phyloP scores from a whole-genome alignment of 2,329 filamentous ascomycete species.

The Neofusicoccum sp. region DNA sequence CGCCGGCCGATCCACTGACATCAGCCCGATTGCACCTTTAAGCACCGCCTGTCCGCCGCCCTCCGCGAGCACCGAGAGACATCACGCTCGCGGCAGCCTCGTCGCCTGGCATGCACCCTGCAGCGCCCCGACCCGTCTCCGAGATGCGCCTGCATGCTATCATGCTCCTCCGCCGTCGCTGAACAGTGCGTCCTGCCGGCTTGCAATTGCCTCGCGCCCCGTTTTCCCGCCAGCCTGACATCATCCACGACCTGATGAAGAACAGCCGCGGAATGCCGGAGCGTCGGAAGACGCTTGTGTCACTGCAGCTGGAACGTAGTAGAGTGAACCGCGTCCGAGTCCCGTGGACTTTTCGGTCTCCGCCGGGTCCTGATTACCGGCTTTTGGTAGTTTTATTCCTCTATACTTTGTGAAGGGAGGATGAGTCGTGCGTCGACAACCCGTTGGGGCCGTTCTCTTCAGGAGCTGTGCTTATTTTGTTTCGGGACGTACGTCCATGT shows the following conservation, averaged over 20 bases:
- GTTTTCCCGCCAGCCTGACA: slow-evolving; percentile 1
- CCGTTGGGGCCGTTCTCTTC: too few relatives aligned
- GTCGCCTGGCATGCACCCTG: neutral
- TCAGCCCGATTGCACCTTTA: neutral
- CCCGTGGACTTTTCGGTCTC: too few relatives aligned
- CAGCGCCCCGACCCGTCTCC: neutral
- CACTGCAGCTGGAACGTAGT: too few relatives aligned
- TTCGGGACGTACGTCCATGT: too few relatives aligned
- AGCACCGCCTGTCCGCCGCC: neutral
- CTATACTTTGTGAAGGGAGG: too few relatives aligned
- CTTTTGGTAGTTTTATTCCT: too few relatives aligned
- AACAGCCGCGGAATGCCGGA: neutral
- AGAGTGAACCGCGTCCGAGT: too few relatives aligned
- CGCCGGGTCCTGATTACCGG: too few relatives aligned
- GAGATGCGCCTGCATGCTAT: neutral
- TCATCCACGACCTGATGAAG: too few relatives aligned
- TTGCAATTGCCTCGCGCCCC: neutral
- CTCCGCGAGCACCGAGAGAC: neutral
- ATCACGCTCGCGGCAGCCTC: neutral
- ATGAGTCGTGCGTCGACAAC: too few relatives aligned
- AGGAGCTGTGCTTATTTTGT: too few relatives aligned
- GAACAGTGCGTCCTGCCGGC: neutral
- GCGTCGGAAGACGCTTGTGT: too few relatives aligned
- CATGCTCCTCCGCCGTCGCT: neutral
- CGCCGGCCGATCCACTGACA: neutral